Base-by-base conservation (phyloP, 2,329 filamentous ascomycete genomes). In the Teratosphaeria pseudoeucalypti region DNA sequence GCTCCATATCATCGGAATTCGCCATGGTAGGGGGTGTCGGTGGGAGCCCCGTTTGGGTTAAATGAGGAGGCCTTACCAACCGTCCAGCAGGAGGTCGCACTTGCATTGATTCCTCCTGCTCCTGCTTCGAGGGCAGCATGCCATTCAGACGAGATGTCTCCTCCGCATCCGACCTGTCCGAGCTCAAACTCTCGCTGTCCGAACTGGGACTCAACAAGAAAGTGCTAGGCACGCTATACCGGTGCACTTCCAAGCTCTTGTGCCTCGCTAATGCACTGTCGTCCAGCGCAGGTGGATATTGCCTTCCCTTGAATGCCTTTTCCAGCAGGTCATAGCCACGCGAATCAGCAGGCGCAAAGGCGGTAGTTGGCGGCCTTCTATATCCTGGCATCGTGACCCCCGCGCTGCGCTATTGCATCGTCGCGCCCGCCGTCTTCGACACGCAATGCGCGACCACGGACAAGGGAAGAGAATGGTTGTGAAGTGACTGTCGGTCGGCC, bases 11-110 rank as follows among this genome's bases (percentile, higher is more conserved):
- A 23, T 68, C 65, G 59, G 64, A 68, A 52, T 64, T 67, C 27
- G 65, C 61, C 64, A 68, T 71, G 6, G 74, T 76, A 12, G 77
- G 77, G 34, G 77, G 77, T 11, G 77, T 79, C 11, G 76, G 76
- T 47, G 77, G 77, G 19, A 79, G 71, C 43, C 73, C 74, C 55
- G 66, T 71, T 58, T 73, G 71, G 34, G 43, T 57, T 39, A 57
- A 59, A 26, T 58, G 59, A 23, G 61, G 61, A 26, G 61, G 61
- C 32, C 58, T 62, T 10, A 57, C 52, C 12, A 62, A 27, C 43
- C 55, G 53, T 54, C n/a, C 53, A 16, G 12, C 53, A 54, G 53
- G 14, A n/a, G 34, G 19, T 37, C 26, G 27, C 27, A 16, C 10
- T 32, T n/a, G 27, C 53, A 34, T 6, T 7, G 53, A 32, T 12